Conservation (phyloP, 192 early-diverging fungal species). For the Phycomyces blakesleeanus region DNA sequence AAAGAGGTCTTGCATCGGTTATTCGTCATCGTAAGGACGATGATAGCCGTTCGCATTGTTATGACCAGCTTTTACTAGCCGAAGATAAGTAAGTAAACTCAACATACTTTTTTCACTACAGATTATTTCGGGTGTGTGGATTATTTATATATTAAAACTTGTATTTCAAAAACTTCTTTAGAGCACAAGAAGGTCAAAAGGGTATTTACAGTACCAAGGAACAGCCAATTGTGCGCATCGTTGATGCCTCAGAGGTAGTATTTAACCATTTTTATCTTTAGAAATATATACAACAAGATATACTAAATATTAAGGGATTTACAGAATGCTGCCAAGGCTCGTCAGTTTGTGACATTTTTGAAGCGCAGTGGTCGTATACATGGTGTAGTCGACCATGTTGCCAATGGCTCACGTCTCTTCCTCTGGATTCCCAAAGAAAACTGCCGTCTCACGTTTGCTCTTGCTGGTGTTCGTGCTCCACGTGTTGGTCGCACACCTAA, state of each 20-base stretch:
- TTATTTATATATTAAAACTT: no score
- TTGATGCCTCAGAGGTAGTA: constrained; percentile 72
- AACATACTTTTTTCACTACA: no score
- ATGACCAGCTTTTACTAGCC: constrained; percentile 81
- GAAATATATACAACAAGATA: neutral
- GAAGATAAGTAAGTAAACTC: constrained; percentile 54
- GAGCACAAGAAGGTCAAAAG: constrained; percentile 50
- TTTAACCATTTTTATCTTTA: neutral
- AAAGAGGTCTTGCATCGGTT: constrained; percentile 70
- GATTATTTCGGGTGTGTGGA: neutral
- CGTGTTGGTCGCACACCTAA: constrained; percentile 63
- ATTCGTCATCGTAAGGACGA: constrained; percentile 84
- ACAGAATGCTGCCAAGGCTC: constrained; percentile 73
- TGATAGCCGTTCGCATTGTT: constrained; percentile 78
- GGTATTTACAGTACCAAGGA: constrained; percentile 89
- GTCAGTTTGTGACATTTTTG: constrained; percentile 79
- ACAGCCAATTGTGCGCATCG: constrained; percentile 63
- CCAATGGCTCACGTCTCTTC: constrained; percentile 79
- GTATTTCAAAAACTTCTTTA: no score
- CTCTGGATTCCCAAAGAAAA: constrained; percentile 84
- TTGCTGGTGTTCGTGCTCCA: constrained; percentile 83
- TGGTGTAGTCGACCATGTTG: constrained; percentile 87
- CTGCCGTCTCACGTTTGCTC: constrained; percentile 78
- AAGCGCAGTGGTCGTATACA: constrained; percentile 72
- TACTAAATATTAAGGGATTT: neutral